These are phyloP conservation scores for Ulota crispa DNA, from an alignment of 225 moss, liverwort and hornwort species.

Conservation along the genomic window DNA sequence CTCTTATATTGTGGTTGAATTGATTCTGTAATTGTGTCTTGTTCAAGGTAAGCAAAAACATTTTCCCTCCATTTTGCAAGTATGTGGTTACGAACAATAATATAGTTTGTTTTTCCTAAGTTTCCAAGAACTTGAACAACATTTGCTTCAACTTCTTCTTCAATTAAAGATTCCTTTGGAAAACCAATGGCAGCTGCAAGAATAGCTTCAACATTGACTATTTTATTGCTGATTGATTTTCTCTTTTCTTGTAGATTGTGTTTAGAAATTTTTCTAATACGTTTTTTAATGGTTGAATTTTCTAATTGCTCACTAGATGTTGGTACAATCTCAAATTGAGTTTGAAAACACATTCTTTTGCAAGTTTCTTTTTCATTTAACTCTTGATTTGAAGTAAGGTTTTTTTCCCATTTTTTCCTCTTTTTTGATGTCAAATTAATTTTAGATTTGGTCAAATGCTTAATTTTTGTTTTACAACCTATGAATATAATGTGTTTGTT, in stretches of 20 bases:
- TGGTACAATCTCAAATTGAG: conserved; percentile 10
- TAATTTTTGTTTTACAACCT: conserved; percentile 8
- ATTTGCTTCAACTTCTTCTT: conserved; percentile 43
- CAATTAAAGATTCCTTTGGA: conserved; percentile 40
- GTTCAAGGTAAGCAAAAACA: conserved; percentile 27
- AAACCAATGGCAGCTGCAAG: conserved; percentile 49
- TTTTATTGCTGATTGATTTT: conserved; percentile 34
- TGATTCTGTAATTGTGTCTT: conserved; percentile 32
- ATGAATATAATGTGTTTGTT: not conserved
- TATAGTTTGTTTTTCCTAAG: conserved; percentile 41
- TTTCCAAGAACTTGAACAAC: conserved; percentile 28
- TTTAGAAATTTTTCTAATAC: not conserved
- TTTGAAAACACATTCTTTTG: conserved; percentile 18
- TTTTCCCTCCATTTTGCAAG: conserved; percentile 56
- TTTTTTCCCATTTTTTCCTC: conserved; percentile 16
- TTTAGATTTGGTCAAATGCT: not conserved
- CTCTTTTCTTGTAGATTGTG: conserved; percentile 11
- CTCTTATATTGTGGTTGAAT: conserved; percentile 22
- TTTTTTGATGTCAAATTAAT: conserved; percentile 6
- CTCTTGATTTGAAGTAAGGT: not conserved
- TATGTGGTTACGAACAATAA: conserved; percentile 52
- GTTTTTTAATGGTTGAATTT: conserved; percentile 29
- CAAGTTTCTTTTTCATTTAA: not conserved
- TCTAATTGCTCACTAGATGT: conserved; percentile 19
- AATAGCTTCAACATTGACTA: conserved; percentile 25